phyloP scores from a whole-genome alignment of 441 rosid species.

The Populus hybrid region DNA sequence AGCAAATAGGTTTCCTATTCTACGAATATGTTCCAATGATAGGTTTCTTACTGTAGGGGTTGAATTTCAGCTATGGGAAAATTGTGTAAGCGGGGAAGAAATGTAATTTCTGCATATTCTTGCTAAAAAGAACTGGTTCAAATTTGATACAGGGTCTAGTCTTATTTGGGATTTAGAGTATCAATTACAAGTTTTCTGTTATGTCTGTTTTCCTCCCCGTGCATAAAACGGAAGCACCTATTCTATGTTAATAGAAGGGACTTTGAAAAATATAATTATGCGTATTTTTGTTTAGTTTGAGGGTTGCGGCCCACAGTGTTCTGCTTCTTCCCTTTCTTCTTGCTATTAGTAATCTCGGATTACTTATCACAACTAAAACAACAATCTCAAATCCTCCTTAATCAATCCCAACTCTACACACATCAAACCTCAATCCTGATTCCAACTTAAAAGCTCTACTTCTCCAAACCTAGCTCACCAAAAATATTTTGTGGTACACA shows the following conservation, averaged over 20 bases:
- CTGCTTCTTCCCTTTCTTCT: background rate
- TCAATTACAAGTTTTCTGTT: background rate
- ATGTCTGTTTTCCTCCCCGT: background rate
- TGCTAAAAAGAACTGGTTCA: background rate
- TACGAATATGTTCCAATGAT: background rate
- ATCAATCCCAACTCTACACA: background rate
- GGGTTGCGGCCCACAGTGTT: background rate
- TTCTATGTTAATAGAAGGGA: background rate
- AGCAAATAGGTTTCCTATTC: background rate
- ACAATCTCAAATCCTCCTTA: background rate
- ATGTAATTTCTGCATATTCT: background rate
- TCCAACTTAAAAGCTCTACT: background rate
- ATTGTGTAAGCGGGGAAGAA: background rate
- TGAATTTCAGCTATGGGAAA: background rate
- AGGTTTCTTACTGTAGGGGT: background rate
- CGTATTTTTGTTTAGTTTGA: background rate
- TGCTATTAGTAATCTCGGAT: no score
- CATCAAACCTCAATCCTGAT: background rate
- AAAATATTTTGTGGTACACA: background rate
- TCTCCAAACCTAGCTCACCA: background rate
- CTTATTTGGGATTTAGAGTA: background rate
- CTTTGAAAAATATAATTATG: background rate
- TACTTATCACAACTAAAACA: background rate
- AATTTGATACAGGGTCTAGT: background rate
- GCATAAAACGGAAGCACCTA: background rate